Conservation (phyloP, 352 stramenopile genomes). For the Discostella stelligera region DNA sequence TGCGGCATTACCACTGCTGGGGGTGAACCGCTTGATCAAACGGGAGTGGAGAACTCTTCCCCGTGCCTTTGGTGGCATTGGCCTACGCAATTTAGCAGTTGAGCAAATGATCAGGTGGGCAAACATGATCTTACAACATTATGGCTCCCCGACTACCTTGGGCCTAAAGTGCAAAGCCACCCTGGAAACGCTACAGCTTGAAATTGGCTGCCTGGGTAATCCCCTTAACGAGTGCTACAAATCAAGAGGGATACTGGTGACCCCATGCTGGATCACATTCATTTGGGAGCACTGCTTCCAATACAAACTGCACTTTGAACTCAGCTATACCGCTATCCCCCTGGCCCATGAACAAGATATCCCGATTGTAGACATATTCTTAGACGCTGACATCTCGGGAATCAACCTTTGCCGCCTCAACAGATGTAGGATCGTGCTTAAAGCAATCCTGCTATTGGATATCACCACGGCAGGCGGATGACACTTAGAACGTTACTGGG, state of each 20-base stretch:
- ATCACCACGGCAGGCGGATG: neutral
- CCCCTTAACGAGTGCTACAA: neutral
- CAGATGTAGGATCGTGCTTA: neutral
- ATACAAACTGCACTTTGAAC: neutral
- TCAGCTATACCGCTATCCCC: neutral
- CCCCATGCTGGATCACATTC: neutral
- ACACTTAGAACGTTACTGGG: neutral
- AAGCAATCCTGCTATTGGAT: neutral
- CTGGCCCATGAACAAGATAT: neutral
- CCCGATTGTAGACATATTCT: neutral
- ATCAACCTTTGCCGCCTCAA: neutral
- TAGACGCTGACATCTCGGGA: neutral
- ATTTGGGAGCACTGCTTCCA: neutral
- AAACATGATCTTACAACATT: constrained; percentile 38
- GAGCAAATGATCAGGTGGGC: constrained; percentile 16
- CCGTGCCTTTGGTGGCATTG: constrained; percentile 22
- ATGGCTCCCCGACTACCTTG: neutral
- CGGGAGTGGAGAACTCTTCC: constrained; percentile 19
- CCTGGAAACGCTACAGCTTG: constrained; percentile 10
- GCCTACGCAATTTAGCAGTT: constrained; percentile 8
- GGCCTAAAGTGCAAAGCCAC: constrained; percentile 1
- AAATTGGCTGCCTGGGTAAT: constrained; percentile 2
- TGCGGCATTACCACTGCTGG: constrained; percentile 16
- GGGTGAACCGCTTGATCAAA: constrained; percentile 25
- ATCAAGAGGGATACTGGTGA: neutral